Base-by-base conservation (phyloP, 441 rosid genomes). In the Euphorbia schlechtendalii region DNA sequence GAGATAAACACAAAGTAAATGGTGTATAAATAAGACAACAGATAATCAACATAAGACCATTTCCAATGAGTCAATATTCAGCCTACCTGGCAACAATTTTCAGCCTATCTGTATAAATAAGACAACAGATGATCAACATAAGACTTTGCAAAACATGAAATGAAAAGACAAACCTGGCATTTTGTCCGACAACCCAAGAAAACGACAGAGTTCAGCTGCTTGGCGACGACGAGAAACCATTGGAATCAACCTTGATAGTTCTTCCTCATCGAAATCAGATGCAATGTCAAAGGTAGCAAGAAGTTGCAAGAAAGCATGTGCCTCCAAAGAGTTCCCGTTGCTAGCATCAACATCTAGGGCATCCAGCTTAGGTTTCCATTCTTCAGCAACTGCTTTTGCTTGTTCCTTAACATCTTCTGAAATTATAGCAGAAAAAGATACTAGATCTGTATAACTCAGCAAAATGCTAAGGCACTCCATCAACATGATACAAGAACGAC, bases 181-280 rank as follows among this genome's bases (percentile, higher is more conserved):
- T 74, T 85, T 87, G 24, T 83, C 88, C 32, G 98, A 77, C 73
- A 94, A 76, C 65, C 96, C 91, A 72, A 94, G 98, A 59, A 85
- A 80, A 41, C 89, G 96, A 73, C 87, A 94, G 20, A 94, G 83
- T 73, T 86, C 96, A 74, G 98, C 96, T 32, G 96, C 86, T 79
- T 94, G 99, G 54, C 89, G 97, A 62, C 99, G 96, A 69, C 97
- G 97, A 63, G 97, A 90, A 75, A 94, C 96, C 97, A 87, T 87
- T 43, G 99, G 99, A 61, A 94, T 78, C 21, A 94, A 80, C 83
- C 90, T 81, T 64, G 73, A 76, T 27, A 94, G 73, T 67, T 83
- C 87, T 70, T 86, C 87, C 77, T 71, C 94, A 1, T 86, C 75
- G 71, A 89, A 90, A 73, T 79, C 86, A 27, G 96, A 86, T 66